These are phyloP conservation scores for Lathyrus sativus DNA, from an alignment of 306 rosid genomes.

Conservation along the genomic window DNA sequence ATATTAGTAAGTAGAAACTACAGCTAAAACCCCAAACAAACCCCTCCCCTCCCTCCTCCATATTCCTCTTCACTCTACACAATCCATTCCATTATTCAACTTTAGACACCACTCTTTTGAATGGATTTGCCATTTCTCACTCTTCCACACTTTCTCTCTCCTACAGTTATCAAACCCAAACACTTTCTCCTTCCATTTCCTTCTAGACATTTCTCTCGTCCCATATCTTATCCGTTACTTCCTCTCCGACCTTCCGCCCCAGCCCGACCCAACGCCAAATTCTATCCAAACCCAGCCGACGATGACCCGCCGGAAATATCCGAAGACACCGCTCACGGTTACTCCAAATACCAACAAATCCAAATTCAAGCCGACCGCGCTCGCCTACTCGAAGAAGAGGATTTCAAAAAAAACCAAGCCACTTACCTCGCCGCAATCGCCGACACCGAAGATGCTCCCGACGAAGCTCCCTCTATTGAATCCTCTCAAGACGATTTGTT, in stretches of 20 bases:
- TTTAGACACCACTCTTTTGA: neutral
- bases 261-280: constrained; percentile 66
- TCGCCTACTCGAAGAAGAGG: constrained; percentile 65
- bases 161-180: constrained; percentile 31
- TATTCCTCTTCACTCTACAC: neutral
- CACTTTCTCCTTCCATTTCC: neutral
- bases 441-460: constrained; percentile 72
- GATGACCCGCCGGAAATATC: constrained; percentile 84
- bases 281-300: constrained; percentile 77
- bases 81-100: constrained; percentile 1
- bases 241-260: constrained; percentile 46
- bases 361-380: constrained; percentile 79
- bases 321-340: constrained; percentile 79
- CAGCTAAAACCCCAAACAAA: constrained; percentile 26
- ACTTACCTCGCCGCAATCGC: constrained; percentile 87
- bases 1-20: neutral
- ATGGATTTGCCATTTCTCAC: constrained; percentile 68
- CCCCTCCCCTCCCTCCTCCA: neutral
- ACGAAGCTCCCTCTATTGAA: constrained; percentile 31
- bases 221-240: constrained; percentile 18
- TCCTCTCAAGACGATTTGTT: constrained; percentile 71
- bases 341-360: constrained; percentile 76
- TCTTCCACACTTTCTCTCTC: constrained; percentile 48
- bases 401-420: constrained; percentile 70
- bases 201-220: constrained; percentile 27